Conservation (phyloP, 1,284 basidiomycete genomes). For the Tylopilus sp. region DNA sequence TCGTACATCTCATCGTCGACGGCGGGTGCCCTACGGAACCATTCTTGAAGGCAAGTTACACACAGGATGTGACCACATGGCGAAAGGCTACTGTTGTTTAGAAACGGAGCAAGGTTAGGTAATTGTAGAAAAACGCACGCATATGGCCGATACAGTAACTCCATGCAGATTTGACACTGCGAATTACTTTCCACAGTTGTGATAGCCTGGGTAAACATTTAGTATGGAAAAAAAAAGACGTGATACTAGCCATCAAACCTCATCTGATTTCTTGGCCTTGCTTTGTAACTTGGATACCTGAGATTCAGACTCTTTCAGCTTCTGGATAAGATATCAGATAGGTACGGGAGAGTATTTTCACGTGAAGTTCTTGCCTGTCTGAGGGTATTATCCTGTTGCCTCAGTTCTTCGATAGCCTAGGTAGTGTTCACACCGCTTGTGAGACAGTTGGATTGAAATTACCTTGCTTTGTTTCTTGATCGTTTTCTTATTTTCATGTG, state of each 20-base stretch:
- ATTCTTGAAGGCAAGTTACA: conserved; percentile 61
- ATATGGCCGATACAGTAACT: conserved; percentile 56
- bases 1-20: conserved; percentile 52
- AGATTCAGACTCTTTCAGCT: conserved; percentile 44
- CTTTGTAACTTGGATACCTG: conserved; percentile 45
- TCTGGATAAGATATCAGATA: conserved; percentile 32
- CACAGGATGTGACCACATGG: conserved; percentile 73
- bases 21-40: conserved; percentile 65
- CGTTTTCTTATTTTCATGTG: conserved; percentile 47
- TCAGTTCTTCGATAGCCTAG: conserved; percentile 24
- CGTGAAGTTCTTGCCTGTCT: conserved; percentile 18
- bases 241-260: conserved; percentile 38
- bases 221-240: not conserved
- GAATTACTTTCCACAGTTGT: conserved; percentile 51
- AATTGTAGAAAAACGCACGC: conserved; percentile 44
- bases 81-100: conserved; percentile 44
- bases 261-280: conserved; percentile 50
- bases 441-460: not conserved
- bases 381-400: conserved; percentile 23
- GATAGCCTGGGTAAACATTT: conserved; percentile 40
- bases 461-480: conserved; percentile 59
- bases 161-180: conserved; percentile 73
- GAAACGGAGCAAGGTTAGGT: not conserved
- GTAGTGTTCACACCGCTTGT: conserved; percentile 20
- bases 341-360: not conserved